A percentile compares a stretch with the other conserved stretches of the same genome.
Evolutionary conservation across 202 grass and related monocot species (phyloP).

Genomic region (Setaria viridis): DNA sequence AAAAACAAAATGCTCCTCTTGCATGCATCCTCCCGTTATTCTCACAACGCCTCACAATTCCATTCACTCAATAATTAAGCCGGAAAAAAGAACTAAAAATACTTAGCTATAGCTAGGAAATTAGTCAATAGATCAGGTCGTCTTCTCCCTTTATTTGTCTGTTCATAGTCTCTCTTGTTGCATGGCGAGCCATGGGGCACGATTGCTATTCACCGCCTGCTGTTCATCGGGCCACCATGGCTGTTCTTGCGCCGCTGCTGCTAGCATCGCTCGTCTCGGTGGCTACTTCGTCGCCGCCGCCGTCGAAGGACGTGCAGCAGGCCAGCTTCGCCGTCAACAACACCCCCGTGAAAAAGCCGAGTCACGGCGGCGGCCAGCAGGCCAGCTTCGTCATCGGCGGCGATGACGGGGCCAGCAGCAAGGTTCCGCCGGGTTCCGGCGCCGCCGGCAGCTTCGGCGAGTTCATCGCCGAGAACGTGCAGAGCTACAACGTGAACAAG

Average conservation of each 20-base stretch:
- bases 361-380: neutral
- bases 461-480: slow-evolving; percentile 44
- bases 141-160: too few species aligned
- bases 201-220: neutral
- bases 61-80: neutral
- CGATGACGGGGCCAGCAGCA: neutral
- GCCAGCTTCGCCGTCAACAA: neutral
- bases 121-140: neutral
- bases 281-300: neutral
- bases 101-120: neutral
- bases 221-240: neutral
- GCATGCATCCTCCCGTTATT: slow-evolving; percentile 25
- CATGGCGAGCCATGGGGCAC: neutral
- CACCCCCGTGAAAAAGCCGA: neutral
- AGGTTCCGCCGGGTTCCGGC: neutral
- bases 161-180: neutral
- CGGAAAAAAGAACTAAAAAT: neutral
- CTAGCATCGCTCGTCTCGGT: neutral
- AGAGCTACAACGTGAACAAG: slow-evolving; percentile 29
- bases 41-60: neutral
- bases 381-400: neutral
- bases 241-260: neutral
- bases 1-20: neutral
- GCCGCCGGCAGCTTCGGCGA: slow-evolving; percentile 19
- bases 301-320: neutral